Conservation (phyloP, 192 early-diverging fungal species). For the Umbelopsis isabellina region DNA sequence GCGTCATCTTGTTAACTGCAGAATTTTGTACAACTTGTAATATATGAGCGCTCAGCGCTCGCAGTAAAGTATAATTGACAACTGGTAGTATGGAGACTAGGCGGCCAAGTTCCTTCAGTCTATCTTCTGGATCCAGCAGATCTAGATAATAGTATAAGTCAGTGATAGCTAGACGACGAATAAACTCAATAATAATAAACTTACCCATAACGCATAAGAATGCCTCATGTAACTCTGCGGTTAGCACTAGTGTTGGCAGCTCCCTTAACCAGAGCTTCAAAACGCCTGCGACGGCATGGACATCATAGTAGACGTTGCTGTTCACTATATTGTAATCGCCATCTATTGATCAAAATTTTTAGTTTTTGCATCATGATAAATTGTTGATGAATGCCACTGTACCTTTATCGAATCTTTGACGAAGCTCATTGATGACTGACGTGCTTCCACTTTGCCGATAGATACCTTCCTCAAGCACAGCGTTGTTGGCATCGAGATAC, state of each 20-base stretch:
- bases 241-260: slow-evolving; percentile 84
- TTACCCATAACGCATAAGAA: slow-evolving; percentile 80
- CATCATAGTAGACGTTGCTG: slow-evolving; percentile 72
- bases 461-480: slow-evolving; percentile 91
- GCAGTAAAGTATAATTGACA: slow-evolving; percentile 88
- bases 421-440: slow-evolving; percentile 71
- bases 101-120: slow-evolving; percentile 78
- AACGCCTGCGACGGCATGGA: slow-evolving; percentile 90
- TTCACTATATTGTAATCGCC: slow-evolving; percentile 74
- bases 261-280: slow-evolving; percentile 94
- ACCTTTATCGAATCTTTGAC: slow-evolving; percentile 73
- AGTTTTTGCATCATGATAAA: slow-evolving; percentile 39
- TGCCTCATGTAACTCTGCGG: slow-evolving; percentile 75
- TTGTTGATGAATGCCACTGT: background rate
- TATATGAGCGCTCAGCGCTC: slow-evolving; percentile 86
- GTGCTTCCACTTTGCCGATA: slow-evolving; percentile 89
- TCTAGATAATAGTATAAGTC: slow-evolving; percentile 50
- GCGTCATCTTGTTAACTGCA: slow-evolving; percentile 92
- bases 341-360: slow-evolving; percentile 44
- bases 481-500: slow-evolving; percentile 89
- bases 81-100: slow-evolving; percentile 79
- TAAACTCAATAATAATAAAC: background rate
- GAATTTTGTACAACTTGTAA: slow-evolving; percentile 85
- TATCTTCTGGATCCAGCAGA: slow-evolving; percentile 70
- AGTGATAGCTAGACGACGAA: background rate